Percentiles rank a stretch among this genome's conserved stretches.
Evolutionary conservation across 2,329 filamentous ascomycete species (phyloP).

Genomic region (Xylariomycetidae sp.): DNA sequence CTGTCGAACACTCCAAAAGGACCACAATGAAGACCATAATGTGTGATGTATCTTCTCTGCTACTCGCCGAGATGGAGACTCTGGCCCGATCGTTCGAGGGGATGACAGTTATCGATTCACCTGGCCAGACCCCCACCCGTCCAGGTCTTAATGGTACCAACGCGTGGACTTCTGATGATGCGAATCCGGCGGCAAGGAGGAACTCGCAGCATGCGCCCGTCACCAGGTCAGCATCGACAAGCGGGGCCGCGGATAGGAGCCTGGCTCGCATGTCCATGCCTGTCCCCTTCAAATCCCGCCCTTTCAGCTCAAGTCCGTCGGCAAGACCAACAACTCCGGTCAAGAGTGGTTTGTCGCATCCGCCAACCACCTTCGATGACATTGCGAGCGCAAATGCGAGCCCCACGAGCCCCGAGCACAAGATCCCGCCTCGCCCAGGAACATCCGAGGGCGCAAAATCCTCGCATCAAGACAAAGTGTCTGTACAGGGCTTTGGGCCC

Average conservation of each 20-base stretch:
- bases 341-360: conserved; percentile 41
- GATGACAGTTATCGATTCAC: conserved; percentile 71
- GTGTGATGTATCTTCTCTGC: conserved; percentile 68
- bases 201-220: conserved; percentile 49
- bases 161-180: conserved; percentile 35
- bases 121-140: conserved; percentile 45
- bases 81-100: conserved; percentile 68
- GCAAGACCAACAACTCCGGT: conserved; percentile 44
- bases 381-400: conserved; percentile 30
- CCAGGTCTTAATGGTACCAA: conserved; percentile 34
- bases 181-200: conserved; percentile 37
- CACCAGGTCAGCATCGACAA: conserved; percentile 48
- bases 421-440: conserved; percentile 28
- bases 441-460: conserved; percentile 41
- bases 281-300: conserved; percentile 43
- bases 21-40: conserved; percentile 79
- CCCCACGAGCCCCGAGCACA: conserved; percentile 36
- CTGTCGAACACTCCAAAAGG: conserved; percentile 58
- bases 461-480: conserved; percentile 49
- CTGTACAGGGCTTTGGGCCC: conserved; percentile 65
- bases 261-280: conserved; percentile 78
- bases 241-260: conserved; percentile 50
- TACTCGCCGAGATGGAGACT: conserved; percentile 70
- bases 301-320: conserved; percentile 39
- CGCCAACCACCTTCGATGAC: conserved; percentile 44